Base-by-base conservation (phyloP, 495 filamentous ascomycete genomes). In the Rusavskia elegans region DNA sequence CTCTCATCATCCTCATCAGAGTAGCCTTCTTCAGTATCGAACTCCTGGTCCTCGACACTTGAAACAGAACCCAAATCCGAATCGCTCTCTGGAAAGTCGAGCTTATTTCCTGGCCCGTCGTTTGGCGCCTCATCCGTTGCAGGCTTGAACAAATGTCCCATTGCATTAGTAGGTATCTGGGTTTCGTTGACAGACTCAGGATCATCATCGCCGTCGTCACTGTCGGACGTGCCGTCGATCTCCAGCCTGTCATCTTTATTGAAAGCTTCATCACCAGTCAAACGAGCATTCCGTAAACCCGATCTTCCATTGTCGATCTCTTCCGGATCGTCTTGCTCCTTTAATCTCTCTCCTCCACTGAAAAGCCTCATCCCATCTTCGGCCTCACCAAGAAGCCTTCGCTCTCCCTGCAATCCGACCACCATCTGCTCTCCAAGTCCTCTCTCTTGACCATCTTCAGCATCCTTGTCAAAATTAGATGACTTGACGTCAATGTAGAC, bases 11-110 rank as follows among this genome's bases (percentile, higher is more conserved):
- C 67, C 1, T 73, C 75, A 25, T 77, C 77, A 2, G 56, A 59
- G 2, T 68, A 68, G 0, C 60, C 63, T 1, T 68, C 75, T 16
- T 77, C 71, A 55, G 82, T 80, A 25, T 88, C 79, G 2, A 83
- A 56, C 17, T 76, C 71, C 48, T 76, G 72, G 30, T 80, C 78
- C 13, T 78, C 80, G 4, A 71, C 82, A 3, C 76, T 77, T n/a
- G 84, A 93, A 36, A 95, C 67, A 14, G 92, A 96, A 13, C 92
- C 92, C 3, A 97, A 70, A 63, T 97, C 93, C 7, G 90, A 96
- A 61, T 98, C 92, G 59, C 85, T 92, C 59, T 97, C 89, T 1
- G 90, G 89, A 65, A 95, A 98, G n/a, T 78, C 84, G 56, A 95
- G 8, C 32, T 35, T 54, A 49, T 81, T 78, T 39, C 78, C 82